Base-by-base conservation (phyloP, 73 alveolate genomes). In the Halteria grandinella region DNA sequence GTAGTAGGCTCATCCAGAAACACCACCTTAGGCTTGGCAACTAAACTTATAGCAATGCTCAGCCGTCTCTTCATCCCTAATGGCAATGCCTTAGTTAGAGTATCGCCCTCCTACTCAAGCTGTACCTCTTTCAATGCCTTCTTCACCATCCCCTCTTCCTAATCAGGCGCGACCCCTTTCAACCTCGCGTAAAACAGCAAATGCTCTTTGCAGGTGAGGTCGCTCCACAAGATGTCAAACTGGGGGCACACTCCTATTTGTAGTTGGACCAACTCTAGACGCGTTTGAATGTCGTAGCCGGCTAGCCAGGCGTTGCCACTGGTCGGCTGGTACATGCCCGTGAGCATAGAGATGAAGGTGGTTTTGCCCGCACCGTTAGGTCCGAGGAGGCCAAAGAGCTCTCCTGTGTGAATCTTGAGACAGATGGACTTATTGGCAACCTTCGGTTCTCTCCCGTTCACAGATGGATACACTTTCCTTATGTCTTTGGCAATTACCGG, bases 341-440 rank as follows among this genome's bases (percentile, higher is more conserved):
- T 93, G 24, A 96, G 77, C 71, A 93, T 80, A 15, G 87, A 40
- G 71, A 88, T 89, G 40, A 95, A 81, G 20, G 99, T 94, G 32
- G 99, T 94, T 76, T 97, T 97, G 24, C 99, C 99, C 10, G 99
- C 99, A 40, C 99, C 99, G 90, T 97, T 97, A 24, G 97, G 99
- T 0, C 98, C 99, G 24, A 97, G 92, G 18, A 97, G 78, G 11
- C 99, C 98, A 76, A 94, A 91, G 24, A 95, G 79, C 75, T 97
- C 97, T 31, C 98, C 98, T 47, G 78, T 73, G 41, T 86, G 55
- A 21, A 95, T 90, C 24, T 62, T 57, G 1, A 93, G 60, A 66
- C 86, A 60, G 63, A 93, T 53, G 58, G 69, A 63, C 81, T 86
- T 72, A 32, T 74, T 88, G 29, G 92, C 95, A 17, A 85, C 91